phyloP scores from a whole-genome alignment of 2,329 filamentous ascomycete species.

The Colletotrichum magnum region DNA sequence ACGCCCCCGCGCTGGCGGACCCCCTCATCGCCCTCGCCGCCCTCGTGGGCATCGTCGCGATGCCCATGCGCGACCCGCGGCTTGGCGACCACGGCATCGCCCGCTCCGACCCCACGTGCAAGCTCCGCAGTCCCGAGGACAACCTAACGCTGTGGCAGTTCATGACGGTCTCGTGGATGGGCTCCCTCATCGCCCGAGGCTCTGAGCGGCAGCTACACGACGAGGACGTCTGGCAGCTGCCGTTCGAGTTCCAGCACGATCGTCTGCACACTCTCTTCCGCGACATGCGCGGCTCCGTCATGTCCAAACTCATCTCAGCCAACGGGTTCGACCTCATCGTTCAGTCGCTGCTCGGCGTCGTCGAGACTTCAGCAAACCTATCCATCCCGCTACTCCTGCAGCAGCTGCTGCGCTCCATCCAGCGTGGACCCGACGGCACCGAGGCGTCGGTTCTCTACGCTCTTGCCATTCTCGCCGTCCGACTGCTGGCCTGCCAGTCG shows the following conservation, averaged over 20 bases:
- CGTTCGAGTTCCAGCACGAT: constrained; percentile 85
- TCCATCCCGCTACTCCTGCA: constrained; percentile 79
- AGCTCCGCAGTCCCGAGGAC: constrained; percentile 83
- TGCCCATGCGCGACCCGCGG: constrained; percentile 77
- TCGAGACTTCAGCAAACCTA: constrained; percentile 71
- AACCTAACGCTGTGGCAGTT: constrained; percentile 85
- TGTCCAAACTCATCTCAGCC: constrained; percentile 77
- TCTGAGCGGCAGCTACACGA: constrained; percentile 77
- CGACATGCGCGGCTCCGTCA: constrained; percentile 79
- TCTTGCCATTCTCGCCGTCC: constrained; percentile 70
- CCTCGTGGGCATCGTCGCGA: constrained; percentile 62
- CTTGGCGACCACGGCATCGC: constrained; percentile 71
- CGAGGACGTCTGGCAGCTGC: constrained; percentile 85
- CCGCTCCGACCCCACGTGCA: constrained; percentile 68
- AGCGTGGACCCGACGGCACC: constrained; percentile 63
- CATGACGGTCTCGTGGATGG: constrained; percentile 88
- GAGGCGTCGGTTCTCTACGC: constrained; percentile 77
- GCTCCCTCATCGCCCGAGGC: constrained; percentile 78
- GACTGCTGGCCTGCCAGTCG: constrained; percentile 75
- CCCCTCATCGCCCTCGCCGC: constrained; percentile 44
- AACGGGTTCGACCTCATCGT: constrained; percentile 86
- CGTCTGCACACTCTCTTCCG: constrained; percentile 82
- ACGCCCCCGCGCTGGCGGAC: constrained; percentile 45
- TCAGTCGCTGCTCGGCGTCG: constrained; percentile 72
- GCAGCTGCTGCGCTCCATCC: constrained; percentile 77